A percentile compares a stretch with the other conserved stretches of the same genome.
phyloP scores from a whole-genome alignment of 495 filamentous ascomycete genomes.

The Chaetomium tenue region DNA sequence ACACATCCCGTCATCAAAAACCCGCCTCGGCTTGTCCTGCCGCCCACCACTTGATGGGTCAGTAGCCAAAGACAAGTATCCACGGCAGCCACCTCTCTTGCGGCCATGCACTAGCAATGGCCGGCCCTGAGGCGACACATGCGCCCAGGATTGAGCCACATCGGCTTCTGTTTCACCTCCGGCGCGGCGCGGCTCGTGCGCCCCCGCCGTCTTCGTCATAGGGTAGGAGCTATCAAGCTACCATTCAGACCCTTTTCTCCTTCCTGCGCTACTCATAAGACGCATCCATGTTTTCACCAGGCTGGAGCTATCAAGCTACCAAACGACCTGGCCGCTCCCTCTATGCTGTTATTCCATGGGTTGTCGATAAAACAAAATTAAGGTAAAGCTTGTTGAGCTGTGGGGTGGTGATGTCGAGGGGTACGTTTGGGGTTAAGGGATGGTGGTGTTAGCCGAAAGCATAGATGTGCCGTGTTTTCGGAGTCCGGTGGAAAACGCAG shows the following conservation, averaged over 20 bases:
- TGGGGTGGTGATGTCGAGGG: slow-evolving; percentile 25
- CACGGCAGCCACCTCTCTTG: slow-evolving; percentile 15
- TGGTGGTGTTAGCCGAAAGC: slow-evolving; percentile 26
- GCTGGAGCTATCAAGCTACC: slow-evolving; percentile 57
- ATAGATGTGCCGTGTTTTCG: slow-evolving; percentile 28
- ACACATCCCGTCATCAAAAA: slow-evolving; percentile 14
- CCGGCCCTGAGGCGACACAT: slow-evolving; percentile 20
- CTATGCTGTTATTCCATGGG: slow-evolving; percentile 32
- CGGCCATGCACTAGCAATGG: slow-evolving; percentile 39
- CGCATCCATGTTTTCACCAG: slow-evolving; percentile 31
- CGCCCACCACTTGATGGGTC: slow-evolving; percentile 35
- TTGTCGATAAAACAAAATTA: slow-evolving; percentile 43
- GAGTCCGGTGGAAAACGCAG: slow-evolving; percentile 2
- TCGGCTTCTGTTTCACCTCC: slow-evolving; percentile 11
- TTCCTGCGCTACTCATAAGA: slow-evolving; percentile 14
- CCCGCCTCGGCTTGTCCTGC: slow-evolving; percentile 17
- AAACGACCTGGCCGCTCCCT: slow-evolving; percentile 40
- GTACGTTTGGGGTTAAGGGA: slow-evolving; percentile 17
- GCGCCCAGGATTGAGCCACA: slow-evolving; percentile 13
- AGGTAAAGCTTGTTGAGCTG: slow-evolving; percentile 37
- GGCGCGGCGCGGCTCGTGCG: slow-evolving; percentile 24
- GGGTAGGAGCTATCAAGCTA: slow-evolving; percentile 56
- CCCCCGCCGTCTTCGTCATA: slow-evolving; percentile 22
- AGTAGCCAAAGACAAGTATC: slow-evolving; percentile 27
- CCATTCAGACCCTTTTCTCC: slow-evolving; percentile 44